Percentiles rank a stretch among this genome's conserved stretches.
Evolutionary conservation across 352 stramenopile genomes (phyloP).

Genomic region (Globisporangium camurandrum): DNA sequence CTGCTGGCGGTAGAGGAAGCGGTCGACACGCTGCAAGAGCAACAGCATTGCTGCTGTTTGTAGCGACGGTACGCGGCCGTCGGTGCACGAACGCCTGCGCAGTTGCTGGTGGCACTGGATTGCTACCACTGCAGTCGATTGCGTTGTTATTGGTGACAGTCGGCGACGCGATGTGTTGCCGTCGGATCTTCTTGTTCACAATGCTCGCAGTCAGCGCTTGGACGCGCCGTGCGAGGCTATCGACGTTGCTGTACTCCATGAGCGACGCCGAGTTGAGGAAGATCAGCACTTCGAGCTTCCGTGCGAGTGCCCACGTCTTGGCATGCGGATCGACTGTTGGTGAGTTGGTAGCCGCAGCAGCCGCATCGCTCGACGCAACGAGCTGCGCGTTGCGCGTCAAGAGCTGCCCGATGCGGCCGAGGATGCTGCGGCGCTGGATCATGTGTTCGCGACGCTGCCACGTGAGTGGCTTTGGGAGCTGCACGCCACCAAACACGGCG

Average conservation of each 20-base stretch:
- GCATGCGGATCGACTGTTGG: constrained; percentile 13
- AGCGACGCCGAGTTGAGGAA: constrained; percentile 79
- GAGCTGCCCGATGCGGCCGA: constrained; percentile 56
- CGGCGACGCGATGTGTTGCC: too few species aligned
- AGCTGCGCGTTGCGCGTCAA: constrained; percentile 52
- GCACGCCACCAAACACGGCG: constrained; percentile 57
- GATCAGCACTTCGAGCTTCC: constrained; percentile 78
- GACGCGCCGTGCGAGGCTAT: constrained; percentile 70
- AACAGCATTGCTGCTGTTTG: too few species aligned
- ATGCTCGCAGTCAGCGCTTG: constrained; percentile 74
- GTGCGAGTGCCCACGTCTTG: constrained; percentile 66
- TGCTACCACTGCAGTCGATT: not conserved
- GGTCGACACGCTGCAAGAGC: not conserved
- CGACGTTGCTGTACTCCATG: constrained; percentile 73
- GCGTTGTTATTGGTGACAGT: too few species aligned
- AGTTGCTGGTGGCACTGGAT: not conserved
- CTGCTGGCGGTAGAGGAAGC: not conserved
- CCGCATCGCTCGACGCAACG: constrained; percentile 4
- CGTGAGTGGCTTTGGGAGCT: constrained; percentile 69
- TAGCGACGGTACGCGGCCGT: not conserved
- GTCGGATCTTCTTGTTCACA: constrained; percentile 82
- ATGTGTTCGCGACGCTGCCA: constrained; percentile 75
- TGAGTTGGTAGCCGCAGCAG: too few species aligned
- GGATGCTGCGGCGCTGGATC: constrained; percentile 56
- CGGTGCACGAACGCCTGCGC: not conserved